These are phyloP conservation scores for Ganoderma resinaceum DNA, from an alignment of 1,284 basidiomycete genomes.

Conservation along the genomic window DNA sequence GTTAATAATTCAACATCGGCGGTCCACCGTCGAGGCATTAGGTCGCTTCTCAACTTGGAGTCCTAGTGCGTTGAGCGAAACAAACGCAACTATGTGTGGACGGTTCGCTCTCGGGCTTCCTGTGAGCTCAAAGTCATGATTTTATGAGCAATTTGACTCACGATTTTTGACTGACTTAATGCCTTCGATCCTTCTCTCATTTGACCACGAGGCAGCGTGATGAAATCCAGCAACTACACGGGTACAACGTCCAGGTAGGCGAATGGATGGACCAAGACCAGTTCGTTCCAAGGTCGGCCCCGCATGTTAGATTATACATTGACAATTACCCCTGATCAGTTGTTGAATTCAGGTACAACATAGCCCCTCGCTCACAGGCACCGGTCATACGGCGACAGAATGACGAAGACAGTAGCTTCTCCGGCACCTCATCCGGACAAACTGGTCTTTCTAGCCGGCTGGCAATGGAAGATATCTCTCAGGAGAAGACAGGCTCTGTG, in stretches of 20 bases:
- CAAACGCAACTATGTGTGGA: conserved; percentile 58
- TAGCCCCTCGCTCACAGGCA: conserved; percentile 74
- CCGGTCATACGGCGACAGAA: conserved; percentile 63
- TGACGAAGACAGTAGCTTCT: neutral
- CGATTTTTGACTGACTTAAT: neutral
- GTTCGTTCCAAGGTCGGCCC: conserved; percentile 53
- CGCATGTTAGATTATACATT: neutral
- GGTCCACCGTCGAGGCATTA: neutral
- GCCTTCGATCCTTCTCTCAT: neutral
- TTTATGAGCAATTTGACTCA: neutral
- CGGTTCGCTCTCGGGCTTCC: conserved; percentile 64
- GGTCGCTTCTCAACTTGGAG: neutral
- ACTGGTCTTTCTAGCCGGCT: conserved; percentile 28
- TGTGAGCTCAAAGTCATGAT: conserved; percentile 37
- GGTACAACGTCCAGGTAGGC: conserved; percentile 52
- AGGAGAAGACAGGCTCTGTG: neutral
- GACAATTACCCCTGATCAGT: neutral
- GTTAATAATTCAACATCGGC: neutral
- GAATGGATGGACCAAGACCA: conserved; percentile 70
- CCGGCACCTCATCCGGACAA: neutral
- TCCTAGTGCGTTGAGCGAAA: neutral
- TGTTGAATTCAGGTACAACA: conserved; percentile 56
- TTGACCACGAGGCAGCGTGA: conserved; percentile 37
- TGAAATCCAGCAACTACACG: conserved; percentile 50
- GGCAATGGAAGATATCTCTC: neutral